These are phyloP conservation scores for Moringa oleifera DNA, from an alignment of 345 rosid genomes.

Conservation along the genomic window DNA sequence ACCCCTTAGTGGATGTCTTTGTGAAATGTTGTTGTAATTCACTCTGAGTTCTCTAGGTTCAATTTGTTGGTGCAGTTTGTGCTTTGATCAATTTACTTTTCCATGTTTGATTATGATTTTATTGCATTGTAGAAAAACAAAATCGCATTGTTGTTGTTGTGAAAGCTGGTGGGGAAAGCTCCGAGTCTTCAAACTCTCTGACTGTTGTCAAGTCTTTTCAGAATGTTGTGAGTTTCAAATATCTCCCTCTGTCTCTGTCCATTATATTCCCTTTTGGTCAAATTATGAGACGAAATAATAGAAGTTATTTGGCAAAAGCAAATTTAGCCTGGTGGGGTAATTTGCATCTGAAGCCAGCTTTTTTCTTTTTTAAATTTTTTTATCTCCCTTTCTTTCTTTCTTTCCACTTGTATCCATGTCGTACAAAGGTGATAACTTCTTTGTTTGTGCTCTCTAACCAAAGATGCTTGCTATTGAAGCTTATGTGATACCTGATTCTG, in stretches of 20 bases:
- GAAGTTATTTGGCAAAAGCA: too few relatives aligned
- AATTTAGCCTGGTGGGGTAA: too few relatives aligned
- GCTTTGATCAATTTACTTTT: not conserved
- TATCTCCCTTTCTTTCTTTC: too few relatives aligned
- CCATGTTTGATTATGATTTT: not conserved
- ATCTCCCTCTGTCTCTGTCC: not conserved
- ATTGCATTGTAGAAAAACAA: conserved; percentile 37
- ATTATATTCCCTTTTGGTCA: not conserved
- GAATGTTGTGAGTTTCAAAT: conserved; percentile 48
- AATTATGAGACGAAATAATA: not conserved
- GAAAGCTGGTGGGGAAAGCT: conserved; percentile 56
- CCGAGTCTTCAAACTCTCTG: conserved; percentile 63
- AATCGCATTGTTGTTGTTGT: conserved; percentile 27
- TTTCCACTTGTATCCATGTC: not conserved
- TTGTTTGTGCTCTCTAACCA: not conserved
- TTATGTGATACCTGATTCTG: not conserved
- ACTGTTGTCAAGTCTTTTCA: conserved; percentile 51
- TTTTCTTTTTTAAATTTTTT: too few relatives aligned
- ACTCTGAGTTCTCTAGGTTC: not conserved
- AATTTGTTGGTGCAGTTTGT: not conserved
- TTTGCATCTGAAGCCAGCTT: too few relatives aligned
- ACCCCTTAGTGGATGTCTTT: not conserved
- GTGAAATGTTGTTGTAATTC: not conserved
- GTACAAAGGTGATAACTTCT: not conserved
- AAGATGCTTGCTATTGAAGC: not conserved